These are phyloP conservation scores for Populus ilicifolia DNA, from an alignment of 345 rosid genomes.

Conservation along the genomic window DNA sequence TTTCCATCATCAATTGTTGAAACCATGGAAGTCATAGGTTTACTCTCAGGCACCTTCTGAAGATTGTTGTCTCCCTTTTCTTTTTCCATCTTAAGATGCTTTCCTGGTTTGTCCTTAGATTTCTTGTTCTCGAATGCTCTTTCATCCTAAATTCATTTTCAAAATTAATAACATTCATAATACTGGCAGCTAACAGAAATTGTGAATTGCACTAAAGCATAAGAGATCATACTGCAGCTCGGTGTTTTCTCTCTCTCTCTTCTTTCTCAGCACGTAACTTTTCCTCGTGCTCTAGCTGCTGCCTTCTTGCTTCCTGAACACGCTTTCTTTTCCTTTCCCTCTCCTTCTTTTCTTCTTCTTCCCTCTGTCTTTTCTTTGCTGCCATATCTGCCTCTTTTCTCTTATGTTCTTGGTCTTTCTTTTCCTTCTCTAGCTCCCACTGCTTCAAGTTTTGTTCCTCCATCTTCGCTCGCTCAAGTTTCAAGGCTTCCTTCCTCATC, in stretches of 20 bases:
- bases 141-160: constrained; percentile 36
- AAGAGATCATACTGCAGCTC: constrained; percentile 38
- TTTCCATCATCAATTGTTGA: constrained; percentile 36
- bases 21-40: constrained; percentile 20
- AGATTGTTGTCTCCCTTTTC: constrained; percentile 20
- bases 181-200: background rate
- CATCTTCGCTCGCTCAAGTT: constrained; percentile 67
- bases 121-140: constrained; percentile 29
- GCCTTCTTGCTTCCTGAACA: constrained; percentile 53
- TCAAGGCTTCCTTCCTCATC: constrained; percentile 77
- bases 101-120: constrained; percentile 25
- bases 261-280: constrained; percentile 44
- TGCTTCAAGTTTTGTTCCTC: constrained; percentile 66
- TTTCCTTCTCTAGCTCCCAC: constrained; percentile 61
- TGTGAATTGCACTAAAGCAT: background rate
- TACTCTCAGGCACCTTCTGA: constrained; percentile 25
- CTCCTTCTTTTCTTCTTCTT: constrained; percentile 65
- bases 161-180: constrained; percentile 7
- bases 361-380: constrained; percentile 62
- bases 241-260: constrained; percentile 40
- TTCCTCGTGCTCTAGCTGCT: constrained; percentile 45
- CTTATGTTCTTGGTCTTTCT: constrained; percentile 74
- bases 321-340: constrained; percentile 73
- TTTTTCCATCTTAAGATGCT: constrained; percentile 30
- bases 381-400: constrained; percentile 74